These are phyloP conservation scores for Acorus calamus DNA, from an alignment of 106 monocot genomes.

Conservation along the genomic window DNA sequence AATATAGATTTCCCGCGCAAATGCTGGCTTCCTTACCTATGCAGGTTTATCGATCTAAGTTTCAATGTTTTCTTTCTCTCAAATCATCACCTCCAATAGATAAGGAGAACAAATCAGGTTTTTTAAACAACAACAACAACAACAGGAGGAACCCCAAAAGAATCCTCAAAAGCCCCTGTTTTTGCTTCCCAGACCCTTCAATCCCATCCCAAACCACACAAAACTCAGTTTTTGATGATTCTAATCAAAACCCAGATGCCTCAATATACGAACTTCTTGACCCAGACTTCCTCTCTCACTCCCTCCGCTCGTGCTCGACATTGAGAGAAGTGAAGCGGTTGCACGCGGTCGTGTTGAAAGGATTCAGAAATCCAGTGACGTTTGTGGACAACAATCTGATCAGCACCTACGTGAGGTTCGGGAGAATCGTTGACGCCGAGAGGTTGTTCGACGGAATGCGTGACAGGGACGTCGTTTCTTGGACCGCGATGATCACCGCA, in stretches of 20 bases:
- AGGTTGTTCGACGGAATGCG: constrained; percentile 68
- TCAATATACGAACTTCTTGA: constrained; percentile 1
- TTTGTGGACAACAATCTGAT: constrained; percentile 66
- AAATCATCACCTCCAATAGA: too few relatives aligned
- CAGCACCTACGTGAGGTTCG: constrained; percentile 43
- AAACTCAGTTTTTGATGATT: background rate
- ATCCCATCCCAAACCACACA: background rate
- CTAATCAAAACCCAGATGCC: constrained; percentile 7
- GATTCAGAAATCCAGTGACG: constrained; percentile 9
- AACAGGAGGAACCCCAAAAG: background rate
- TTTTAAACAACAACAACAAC: too few relatives aligned
- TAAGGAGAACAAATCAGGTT: too few relatives aligned
- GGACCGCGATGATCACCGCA: constrained; percentile 66
- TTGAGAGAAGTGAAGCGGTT: constrained; percentile 29
- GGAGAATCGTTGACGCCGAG: constrained; percentile 23
- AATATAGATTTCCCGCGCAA: too few relatives aligned
- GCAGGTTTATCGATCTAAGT: too few relatives aligned
- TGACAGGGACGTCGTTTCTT: constrained; percentile 56
- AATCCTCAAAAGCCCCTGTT: background rate
- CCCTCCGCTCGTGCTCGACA: constrained; percentile 36
- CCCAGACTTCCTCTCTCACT: constrained; percentile 11
- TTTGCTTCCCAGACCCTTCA: background rate
- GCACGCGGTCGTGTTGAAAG: constrained; percentile 35
- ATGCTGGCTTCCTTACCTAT: too few relatives aligned
- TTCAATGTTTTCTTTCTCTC: too few relatives aligned